phyloP scores from a whole-genome alignment of 805 yeast species.

The Hanseniaspora hatyaiensis region DNA sequence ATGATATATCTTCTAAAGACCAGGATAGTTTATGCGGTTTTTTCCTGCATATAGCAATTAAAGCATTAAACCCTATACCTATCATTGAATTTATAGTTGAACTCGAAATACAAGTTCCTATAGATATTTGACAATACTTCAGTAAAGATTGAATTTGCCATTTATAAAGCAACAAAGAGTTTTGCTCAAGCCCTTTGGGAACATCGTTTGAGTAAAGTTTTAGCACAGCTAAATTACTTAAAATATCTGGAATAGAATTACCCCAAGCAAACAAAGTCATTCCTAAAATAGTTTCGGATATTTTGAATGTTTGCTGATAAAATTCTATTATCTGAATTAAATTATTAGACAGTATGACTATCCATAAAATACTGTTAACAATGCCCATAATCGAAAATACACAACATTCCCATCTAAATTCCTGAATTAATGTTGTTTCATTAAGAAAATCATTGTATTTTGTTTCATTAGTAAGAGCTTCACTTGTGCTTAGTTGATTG shows the following conservation, averaged over 20 bases:
- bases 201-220: conserved; percentile 32
- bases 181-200: conserved; percentile 21
- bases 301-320: conserved; percentile 27
- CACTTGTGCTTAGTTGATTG: conserved; percentile 18
- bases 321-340: conserved; percentile 29
- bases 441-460: conserved; percentile 13
- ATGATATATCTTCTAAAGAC: conserved; percentile 18
- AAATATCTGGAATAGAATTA: conserved; percentile 82
- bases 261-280: conserved; percentile 90
- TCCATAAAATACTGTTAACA: conserved; percentile 27
- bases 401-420: conserved; percentile 17
- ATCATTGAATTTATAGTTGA: conserved; percentile 68
- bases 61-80: conserved; percentile 72
- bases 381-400: conserved; percentile 22
- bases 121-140: conserved; percentile 82
- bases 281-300: conserved; percentile 78
- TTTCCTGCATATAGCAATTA: conserved; percentile 32
- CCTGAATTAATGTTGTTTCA: conserved; percentile 1
- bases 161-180: conserved; percentile 17
- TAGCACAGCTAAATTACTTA: conserved; percentile 77
- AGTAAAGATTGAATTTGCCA: conserved; percentile 21
- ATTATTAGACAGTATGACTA: conserved; percentile 28
- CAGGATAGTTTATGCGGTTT: conserved; percentile 15
- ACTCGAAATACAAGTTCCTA: conserved; percentile 89
- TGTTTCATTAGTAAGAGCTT: not conserved